These are phyloP conservation scores for Rhodamnia rubescens DNA, from an alignment of 345 rosid species.

Conservation along the genomic window DNA sequence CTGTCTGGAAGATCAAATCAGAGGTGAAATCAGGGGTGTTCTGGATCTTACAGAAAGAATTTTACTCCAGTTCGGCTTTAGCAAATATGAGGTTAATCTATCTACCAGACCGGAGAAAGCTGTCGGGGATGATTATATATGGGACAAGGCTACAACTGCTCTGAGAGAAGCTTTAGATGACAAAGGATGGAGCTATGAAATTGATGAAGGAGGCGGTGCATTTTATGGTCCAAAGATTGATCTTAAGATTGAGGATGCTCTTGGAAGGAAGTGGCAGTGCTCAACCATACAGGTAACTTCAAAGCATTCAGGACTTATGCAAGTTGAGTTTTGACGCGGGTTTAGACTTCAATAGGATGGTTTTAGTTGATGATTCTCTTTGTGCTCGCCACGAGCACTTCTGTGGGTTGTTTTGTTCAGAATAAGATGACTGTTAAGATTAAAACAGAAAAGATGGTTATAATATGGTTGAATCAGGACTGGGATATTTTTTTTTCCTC, in stretches of 20 bases:
- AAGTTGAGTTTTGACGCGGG: background rate
- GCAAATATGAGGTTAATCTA: slow-evolving; percentile 76
- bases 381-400: background rate
- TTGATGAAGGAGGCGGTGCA: slow-evolving; percentile 99
- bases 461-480: background rate
- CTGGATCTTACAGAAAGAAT: slow-evolving; percentile 85
- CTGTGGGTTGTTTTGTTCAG: background rate
- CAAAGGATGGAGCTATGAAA: slow-evolving; percentile 83
- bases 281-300: slow-evolving; percentile 75
- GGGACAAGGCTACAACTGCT: slow-evolving; percentile 87
- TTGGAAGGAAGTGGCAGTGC: slow-evolving; percentile 99
- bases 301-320: background rate
- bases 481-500: background rate
- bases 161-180: slow-evolving; percentile 79
- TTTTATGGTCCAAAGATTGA: slow-evolving; percentile 98
- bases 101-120: slow-evolving; percentile 94
- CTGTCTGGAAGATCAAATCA: slow-evolving; percentile 90
- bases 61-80: slow-evolving; percentile 72
- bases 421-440: background rate
- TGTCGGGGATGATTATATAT: slow-evolving; percentile 80
- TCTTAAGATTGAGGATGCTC: slow-evolving; percentile 89
- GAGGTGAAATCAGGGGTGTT: slow-evolving; percentile 90
- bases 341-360: background rate
- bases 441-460: background rate
- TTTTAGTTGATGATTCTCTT: background rate